phyloP scores from a whole-genome alignment of 805 yeast genomes.

The Saccharomycopsis babjevae region DNA sequence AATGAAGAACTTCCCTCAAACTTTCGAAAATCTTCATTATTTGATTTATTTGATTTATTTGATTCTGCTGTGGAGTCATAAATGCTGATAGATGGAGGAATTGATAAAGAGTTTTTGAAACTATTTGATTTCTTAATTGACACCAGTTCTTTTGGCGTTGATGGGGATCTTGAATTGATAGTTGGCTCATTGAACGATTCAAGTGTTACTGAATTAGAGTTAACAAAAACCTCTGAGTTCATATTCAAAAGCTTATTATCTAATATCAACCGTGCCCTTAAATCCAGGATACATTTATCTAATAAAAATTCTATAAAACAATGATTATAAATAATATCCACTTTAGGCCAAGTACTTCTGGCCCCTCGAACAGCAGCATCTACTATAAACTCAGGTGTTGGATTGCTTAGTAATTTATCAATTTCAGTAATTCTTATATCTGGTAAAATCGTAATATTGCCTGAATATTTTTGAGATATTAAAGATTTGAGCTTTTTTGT shows the following conservation, averaged over 20 bases:
- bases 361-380: conserved; percentile 76
- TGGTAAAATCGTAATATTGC: conserved; percentile 89
- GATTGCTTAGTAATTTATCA: conserved; percentile 61
- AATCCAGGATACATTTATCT: conserved; percentile 53
- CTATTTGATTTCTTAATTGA: not conserved
- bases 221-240: not conserved
- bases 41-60: not conserved
- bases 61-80: not conserved
- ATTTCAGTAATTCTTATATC: conserved; percentile 52
- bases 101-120: not conserved
- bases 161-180: not conserved
- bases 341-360: conserved; percentile 86
- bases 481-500: conserved; percentile 68
- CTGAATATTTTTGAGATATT: conserved; percentile 79
- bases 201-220: not conserved
- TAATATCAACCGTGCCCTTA: conserved; percentile 11
- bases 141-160: not conserved
- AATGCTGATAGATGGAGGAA: not conserved
- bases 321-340: conserved; percentile 77
- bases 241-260: conserved; percentile 2
- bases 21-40: not conserved
- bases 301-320: conserved; percentile 83
- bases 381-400: conserved; percentile 63
- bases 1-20: not conserved
- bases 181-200: not conserved